Percentiles rank a stretch among this genome's conserved stretches.
These are phyloP conservation scores for Erodium trifolium DNA, from an alignment of 441 rosid genomes.

Conservation along the genomic window DNA sequence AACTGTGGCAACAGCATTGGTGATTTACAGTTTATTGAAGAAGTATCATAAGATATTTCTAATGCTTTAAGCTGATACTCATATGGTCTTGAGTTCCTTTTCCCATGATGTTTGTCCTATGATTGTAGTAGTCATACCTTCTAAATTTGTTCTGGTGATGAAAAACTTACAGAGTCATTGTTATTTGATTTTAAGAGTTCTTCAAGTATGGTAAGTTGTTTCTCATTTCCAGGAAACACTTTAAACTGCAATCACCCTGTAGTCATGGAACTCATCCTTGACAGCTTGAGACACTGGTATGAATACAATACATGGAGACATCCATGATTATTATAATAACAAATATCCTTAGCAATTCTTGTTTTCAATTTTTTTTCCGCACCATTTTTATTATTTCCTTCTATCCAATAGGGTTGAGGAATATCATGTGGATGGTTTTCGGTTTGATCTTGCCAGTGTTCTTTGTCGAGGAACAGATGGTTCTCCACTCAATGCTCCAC, in stretches of 20 bases:
- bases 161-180: neutral
- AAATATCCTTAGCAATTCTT: neutral
- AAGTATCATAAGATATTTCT: constrained; percentile 7
- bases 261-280: constrained; percentile 83
- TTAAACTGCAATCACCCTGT: constrained; percentile 91
- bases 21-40: constrained; percentile 1
- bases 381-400: constrained; percentile 5
- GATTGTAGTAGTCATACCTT: constrained; percentile 13
- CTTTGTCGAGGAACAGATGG: constrained; percentile 94
- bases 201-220: constrained; percentile 22
- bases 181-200: neutral
- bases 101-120: constrained; percentile 8
- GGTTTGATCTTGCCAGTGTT: constrained; percentile 91
- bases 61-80: constrained; percentile 7
- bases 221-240: constrained; percentile 62
- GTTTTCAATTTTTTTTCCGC: neutral
- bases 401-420: constrained; percentile 51
- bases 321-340: neutral
- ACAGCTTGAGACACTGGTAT: constrained; percentile 93
- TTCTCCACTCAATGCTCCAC: constrained; percentile 76
- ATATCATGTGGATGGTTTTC: constrained; percentile 90
- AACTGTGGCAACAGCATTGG: neutral
- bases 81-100: constrained; percentile 10
- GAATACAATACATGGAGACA: constrained; percentile 18
- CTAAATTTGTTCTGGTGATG: neutral